Evolutionary conservation across 352 stramenopile genomes (phyloP).

Genomic region (Phytopythium sindhum): DNA sequence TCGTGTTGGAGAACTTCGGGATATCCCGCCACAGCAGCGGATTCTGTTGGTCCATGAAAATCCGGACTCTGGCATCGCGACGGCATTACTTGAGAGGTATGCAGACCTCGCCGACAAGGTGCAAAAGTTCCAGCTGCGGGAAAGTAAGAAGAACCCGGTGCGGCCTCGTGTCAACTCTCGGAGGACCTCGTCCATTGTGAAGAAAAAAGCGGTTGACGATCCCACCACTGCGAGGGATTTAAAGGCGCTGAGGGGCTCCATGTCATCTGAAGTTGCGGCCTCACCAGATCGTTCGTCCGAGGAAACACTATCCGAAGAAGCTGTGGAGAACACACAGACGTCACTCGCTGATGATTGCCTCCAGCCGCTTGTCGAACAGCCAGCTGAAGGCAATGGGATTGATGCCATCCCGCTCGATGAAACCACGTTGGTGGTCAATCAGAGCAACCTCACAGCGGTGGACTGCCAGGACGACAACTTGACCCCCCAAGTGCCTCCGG

Average conservation of each 20-base stretch:
- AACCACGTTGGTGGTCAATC: no score
- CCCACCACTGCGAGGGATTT: neutral
- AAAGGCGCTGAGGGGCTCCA: neutral
- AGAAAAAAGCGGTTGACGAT: neutral
- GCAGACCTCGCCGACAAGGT: constrained; percentile 28
- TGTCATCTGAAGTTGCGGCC: neutral
- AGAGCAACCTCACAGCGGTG: neutral
- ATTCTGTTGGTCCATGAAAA: constrained; percentile 49
- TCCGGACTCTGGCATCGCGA: constrained; percentile 32
- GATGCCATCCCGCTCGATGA: neutral
- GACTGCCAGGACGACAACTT: neutral
- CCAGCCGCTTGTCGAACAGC: neutral
- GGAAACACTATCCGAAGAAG: neutral
- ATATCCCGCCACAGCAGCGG: constrained; percentile 38
- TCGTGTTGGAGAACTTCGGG: constrained; percentile 41
- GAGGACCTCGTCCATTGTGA: neutral
- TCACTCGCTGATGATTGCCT: neutral
- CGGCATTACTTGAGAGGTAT: constrained; percentile 37
- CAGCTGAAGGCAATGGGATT: neutral
- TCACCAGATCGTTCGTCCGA: neutral
- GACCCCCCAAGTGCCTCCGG: neutral
- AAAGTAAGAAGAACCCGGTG: constrained; percentile 1
- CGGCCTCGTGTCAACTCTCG: neutral
- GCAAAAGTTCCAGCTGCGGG: neutral
- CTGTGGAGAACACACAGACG: neutral